Percentiles rank a stretch among this genome's conserved stretches.
Conservation (phyloP, 2,329 filamentous ascomycete species). For the Alternaria triticina region DNA sequence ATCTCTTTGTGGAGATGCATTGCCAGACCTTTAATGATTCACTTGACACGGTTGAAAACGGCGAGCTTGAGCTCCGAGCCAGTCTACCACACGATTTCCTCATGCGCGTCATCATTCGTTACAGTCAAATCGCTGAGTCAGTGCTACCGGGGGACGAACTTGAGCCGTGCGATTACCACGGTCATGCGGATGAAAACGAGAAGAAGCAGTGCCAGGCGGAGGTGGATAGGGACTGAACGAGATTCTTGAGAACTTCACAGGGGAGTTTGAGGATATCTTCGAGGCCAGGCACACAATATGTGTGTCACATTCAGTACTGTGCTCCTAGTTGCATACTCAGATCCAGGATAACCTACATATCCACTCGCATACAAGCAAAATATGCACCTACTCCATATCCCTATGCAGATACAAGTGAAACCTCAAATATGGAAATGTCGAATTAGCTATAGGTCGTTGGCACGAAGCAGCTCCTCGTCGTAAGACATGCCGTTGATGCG, state of each 20-base stretch:
- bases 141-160: no score
- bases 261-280: not conserved
- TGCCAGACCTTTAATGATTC: not conserved
- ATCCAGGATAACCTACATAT: constrained; percentile 18
- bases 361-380: constrained; percentile 4
- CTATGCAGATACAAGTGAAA: constrained; percentile 25
- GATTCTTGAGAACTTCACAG: not conserved
- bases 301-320: constrained; percentile 20
- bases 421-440: not conserved
- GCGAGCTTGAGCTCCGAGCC: not conserved
- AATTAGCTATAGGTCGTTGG: constrained; percentile 26
- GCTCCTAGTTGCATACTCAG: constrained; percentile 10
- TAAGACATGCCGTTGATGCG: constrained; percentile 54
- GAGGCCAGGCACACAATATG: not conserved
- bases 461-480: constrained; percentile 45
- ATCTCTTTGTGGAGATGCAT: constrained; percentile 14
- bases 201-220: not conserved
- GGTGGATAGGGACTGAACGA: not conserved
- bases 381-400: constrained; percentile 28
- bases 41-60: not conserved
- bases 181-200: not conserved
- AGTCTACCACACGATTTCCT: constrained; percentile 6
- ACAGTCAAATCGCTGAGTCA: not conserved
- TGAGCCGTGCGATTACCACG: constrained; percentile 13
- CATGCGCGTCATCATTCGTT: constrained; percentile 1